Base-by-base conservation (phyloP, 225 moss, liverwort and hornwort genomes). In the Neckera pumila region DNA sequence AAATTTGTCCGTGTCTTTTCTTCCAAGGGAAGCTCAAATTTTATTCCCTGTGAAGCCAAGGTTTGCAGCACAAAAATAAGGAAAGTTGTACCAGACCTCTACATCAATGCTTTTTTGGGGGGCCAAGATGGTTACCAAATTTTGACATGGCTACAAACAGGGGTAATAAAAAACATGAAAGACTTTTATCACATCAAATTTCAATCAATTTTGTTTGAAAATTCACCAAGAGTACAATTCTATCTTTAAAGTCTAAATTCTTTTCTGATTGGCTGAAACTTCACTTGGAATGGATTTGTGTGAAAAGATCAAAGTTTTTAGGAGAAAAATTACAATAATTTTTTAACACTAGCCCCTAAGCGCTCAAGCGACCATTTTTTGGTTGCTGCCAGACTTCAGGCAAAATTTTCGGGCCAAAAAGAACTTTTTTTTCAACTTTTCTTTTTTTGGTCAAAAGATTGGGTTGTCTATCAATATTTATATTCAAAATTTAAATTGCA, bases 11-110 rank as follows among this genome's bases (percentile, higher is more conserved):
- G 0, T 70, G 0, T 14, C 2, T 14, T 40, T 14, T 40, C 14
- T 70, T 40, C 0, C 0, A 0, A 70, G 1, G 2, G 14, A 4
- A 70, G 7, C 8, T 19, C 4, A 70, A n/a, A 7, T 38, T 25
- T 40, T 15, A n/a, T 70, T 7, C 14, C 25, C 2, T 42, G 0
- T 5, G 0, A 26, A 72, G 42, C n/a, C n/a, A 27, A 72, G 3
- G 9, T 9, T 72, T 0, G 0, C 9, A n/a, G 10, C 2, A 27
- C 42, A 27, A 8, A 1, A 40, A 40, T 14, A 70, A 42, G 3
- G 25, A 4, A 38, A 42, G 5, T 40, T 40, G 71, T 4, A 70
- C 14, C 26, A 40, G 36, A 67, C 2, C 2, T 70, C 8, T 5
- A 25, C 14, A 42, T 42, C 42, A 26, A 42, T 42, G 5, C 15